These are phyloP conservation scores for Alternaria rosae DNA, from an alignment of 2,329 filamentous ascomycete species.

Conservation along the genomic window DNA sequence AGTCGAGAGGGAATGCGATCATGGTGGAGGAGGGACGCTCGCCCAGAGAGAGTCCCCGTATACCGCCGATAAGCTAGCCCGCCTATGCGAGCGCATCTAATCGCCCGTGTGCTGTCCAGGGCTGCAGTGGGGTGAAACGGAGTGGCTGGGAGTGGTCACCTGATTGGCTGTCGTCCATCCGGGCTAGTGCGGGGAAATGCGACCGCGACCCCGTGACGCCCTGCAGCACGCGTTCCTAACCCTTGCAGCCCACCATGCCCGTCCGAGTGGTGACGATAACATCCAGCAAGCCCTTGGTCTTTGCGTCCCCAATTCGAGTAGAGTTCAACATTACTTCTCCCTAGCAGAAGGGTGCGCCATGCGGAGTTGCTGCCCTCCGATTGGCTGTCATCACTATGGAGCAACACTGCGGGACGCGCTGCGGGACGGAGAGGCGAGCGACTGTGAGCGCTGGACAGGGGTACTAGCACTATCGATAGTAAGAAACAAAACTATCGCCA, in stretches of 20 bases:
- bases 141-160: slow-evolving; percentile 34
- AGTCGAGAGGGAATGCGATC: slow-evolving; percentile 9
- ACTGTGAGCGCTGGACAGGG: too few species aligned
- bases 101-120: slow-evolving; percentile 35
- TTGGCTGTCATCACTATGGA: slow-evolving; percentile 11
- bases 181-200: slow-evolving; percentile 25
- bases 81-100: slow-evolving; percentile 12
- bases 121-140: slow-evolving; percentile 40
- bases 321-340: background rate
- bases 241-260: background rate
- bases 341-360: background rate
- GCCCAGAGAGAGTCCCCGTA: slow-evolving; percentile 6
- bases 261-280: slow-evolving; percentile 3
- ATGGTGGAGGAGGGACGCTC: slow-evolving; percentile 14
- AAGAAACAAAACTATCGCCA: background rate
- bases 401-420: background rate
- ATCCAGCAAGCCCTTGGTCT: background rate
- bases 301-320: background rate
- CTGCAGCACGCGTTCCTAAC: slow-evolving; percentile 16
- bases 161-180: slow-evolving; percentile 31
- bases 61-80: slow-evolving; percentile 22
- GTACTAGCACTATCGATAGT: background rate
- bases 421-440: background rate
- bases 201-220: slow-evolving; percentile 3
- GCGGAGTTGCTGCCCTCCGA: slow-evolving; percentile 14